Base-by-base conservation (phyloP, 768 basidiomycete genomes). In the Exidia glandulosa region DNA sequence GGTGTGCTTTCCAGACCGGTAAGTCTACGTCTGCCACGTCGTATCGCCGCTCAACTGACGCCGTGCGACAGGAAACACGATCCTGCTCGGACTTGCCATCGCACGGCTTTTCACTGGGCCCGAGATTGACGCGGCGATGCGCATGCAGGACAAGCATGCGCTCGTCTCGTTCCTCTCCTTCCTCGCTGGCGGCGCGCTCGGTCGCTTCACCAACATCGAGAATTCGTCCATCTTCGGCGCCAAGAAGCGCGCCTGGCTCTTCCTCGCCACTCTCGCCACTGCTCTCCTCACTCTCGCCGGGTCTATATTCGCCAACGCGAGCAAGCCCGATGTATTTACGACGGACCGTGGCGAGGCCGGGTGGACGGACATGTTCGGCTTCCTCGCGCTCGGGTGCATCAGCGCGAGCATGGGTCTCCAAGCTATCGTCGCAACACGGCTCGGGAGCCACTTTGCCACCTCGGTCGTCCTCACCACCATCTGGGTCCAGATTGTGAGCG, bases 401-500 rank as follows among this genome's bases (percentile, higher is more conserved):
- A 91, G 89, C 63, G 86, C 86, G 32, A 76, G 74, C 70, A 73
- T 96, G 66, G 93, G 93, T 6, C 73, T 93, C 32, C 92, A 94
- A 71, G 91, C 91, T 23, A 88, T 93, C 69, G 76, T 88, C 73
- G 90, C 85, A 56, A 93, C 93, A 73, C 75, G 88, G 34, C 69
- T 90, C 63, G 86, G 86, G 66, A 86, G 86, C 9, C 86, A 89
- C 68, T 92, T 87, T 68, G 83, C 85, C 19, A 87, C 86, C 41
- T 14, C 69, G 84, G 88, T 91, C 63, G 88, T 92, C 48, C 76
- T 94, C 10, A 94, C 91, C 16, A 89, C 88, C 19, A 81, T 91
- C 60, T 94, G 90, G 90, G 89, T 90, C 64, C 91, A 94, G 66
- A 81, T 94, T 54, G 79, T 88, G 79, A 84, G 85, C 56, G 89